A percentile compares a stretch with the other conserved stretches of the same genome.
These are phyloP conservation scores for Naematelia encephala DNA, from an alignment of 768 basidiomycete genomes.

Conservation along the genomic window DNA sequence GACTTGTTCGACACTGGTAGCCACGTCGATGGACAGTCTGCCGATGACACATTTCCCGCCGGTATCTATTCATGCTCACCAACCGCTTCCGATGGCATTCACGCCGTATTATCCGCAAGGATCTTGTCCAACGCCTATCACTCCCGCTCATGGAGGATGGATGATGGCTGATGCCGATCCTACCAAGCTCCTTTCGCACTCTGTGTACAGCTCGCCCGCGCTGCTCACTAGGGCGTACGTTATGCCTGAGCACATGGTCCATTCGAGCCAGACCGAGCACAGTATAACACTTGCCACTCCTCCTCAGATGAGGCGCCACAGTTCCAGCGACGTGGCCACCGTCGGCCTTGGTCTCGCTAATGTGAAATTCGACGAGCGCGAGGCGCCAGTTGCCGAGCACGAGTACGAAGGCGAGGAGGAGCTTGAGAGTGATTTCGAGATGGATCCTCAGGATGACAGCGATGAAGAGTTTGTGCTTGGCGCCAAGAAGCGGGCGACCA, in stretches of 20 bases:
- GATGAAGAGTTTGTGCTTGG: constrained; percentile 24
- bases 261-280: constrained; percentile 11
- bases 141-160: constrained; percentile 16
- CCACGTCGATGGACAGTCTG: constrained; percentile 2
- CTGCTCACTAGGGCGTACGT: background rate
- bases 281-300: constrained; percentile 36
- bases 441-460: constrained; percentile 10
- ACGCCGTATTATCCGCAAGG: constrained; percentile 14
- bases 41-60: constrained; percentile 8
- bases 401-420: constrained; percentile 19
- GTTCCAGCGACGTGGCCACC: constrained; percentile 13
- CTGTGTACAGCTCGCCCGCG: background rate
- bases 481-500: constrained; percentile 9
- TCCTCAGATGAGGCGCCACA: constrained; percentile 13
- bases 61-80: constrained; percentile 8
- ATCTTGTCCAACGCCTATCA: constrained; percentile 27
- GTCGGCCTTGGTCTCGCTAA: constrained; percentile 44
- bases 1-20: constrained; percentile 16
- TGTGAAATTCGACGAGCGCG: constrained; percentile 29
- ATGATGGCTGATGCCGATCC: constrained; percentile 12
- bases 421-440: constrained; percentile 9
- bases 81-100: constrained; percentile 3
- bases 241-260: background rate
- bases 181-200: background rate
- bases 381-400: background rate